Evolutionary conservation across 495 filamentous ascomycete genomes (phyloP).

Genomic region (Parathielavia appendiculata): DNA sequence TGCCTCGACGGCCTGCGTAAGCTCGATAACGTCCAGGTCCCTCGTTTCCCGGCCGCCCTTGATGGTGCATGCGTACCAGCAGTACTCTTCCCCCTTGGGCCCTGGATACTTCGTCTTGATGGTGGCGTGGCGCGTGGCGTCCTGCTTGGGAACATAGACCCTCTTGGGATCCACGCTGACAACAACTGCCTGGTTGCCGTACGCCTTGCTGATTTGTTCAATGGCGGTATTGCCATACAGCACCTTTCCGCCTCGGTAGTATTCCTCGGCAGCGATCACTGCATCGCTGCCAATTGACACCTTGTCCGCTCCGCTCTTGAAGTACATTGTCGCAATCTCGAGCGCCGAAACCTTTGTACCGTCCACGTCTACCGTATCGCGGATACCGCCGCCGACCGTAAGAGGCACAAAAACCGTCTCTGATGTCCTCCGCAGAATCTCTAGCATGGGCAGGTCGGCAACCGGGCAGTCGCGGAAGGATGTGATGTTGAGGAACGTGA

Average conservation of each 20-base stretch:
- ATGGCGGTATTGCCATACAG: conserved; percentile 81
- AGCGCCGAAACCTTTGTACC: conserved; percentile 82
- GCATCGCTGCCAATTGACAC: conserved; percentile 96
- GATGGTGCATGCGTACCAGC: conserved; percentile 97
- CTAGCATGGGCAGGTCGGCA: conserved; percentile 90
- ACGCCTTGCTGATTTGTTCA: conserved; percentile 87
- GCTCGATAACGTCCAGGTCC: conserved; percentile 83
- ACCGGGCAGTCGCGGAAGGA: conserved; percentile 92
- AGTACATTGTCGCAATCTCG: conserved; percentile 94
- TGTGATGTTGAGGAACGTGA: conserved; percentile 97
- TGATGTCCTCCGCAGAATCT: conserved; percentile 78
- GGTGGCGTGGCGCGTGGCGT: conserved; percentile 72
- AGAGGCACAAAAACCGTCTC: conserved; percentile 96
- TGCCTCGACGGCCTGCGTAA: conserved; percentile 84
- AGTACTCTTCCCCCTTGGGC: conserved; percentile 70
- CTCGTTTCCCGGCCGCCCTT: conserved; percentile 89
- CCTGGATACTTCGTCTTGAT: conserved; percentile 66
- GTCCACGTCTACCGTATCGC: conserved; percentile 82
- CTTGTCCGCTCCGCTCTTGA: conserved; percentile 97
- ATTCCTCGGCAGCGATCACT: conserved; percentile 86
- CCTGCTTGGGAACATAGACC: conserved; percentile 69
- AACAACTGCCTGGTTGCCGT: conserved; percentile 95
- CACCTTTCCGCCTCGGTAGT: conserved; percentile 59
- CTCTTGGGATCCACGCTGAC: conserved; percentile 91
- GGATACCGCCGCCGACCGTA: conserved; percentile 92